These are phyloP conservation scores for Tetradesmus lagerheimii DNA, from an alignment of 139 green algal genomes.

Conservation along the genomic window DNA sequence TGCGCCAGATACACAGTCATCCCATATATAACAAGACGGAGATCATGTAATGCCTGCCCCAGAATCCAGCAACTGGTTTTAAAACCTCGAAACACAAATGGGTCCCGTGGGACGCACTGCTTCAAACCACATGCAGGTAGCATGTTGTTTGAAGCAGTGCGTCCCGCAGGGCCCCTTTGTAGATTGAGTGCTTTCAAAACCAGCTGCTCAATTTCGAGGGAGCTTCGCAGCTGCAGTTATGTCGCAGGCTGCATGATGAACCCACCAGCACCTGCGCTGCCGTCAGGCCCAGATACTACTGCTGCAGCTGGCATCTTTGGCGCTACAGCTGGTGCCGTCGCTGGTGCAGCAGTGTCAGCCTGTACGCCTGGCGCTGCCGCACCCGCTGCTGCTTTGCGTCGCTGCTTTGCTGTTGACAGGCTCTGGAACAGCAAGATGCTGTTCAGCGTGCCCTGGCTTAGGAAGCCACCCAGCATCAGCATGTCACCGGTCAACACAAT, in stretches of 20 bases:
- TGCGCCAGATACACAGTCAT: too few relatives aligned
- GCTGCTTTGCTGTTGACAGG: slow-evolving; percentile 13
- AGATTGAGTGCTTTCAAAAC: too few relatives aligned
- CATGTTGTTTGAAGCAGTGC: too few relatives aligned
- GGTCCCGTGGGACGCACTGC: too few relatives aligned
- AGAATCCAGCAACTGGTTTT: too few relatives aligned
- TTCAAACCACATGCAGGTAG: too few relatives aligned
- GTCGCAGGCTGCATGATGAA: slow-evolving; percentile 28
- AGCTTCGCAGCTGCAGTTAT: neutral
- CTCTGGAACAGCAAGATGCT: slow-evolving; percentile 58
- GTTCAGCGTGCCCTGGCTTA: slow-evolving; percentile 52
- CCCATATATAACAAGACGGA: too few relatives aligned
- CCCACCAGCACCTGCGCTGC: neutral
- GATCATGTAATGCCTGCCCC: too few relatives aligned
- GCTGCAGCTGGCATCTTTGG: neutral
- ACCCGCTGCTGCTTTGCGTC: neutral
- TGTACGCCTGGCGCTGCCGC: too few relatives aligned
- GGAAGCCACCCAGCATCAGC: slow-evolving; percentile 54
- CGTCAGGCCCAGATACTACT: neutral
- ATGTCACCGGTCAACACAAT: slow-evolving; percentile 73
- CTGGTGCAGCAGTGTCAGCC: neutral
- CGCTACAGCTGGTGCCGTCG: neutral
- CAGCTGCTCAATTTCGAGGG: too few relatives aligned
- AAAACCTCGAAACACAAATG: too few relatives aligned
- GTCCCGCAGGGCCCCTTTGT: too few relatives aligned